Base-by-base conservation (phyloP, 164 flowering plant genomes). In the Dillenia turbinata region DNA sequence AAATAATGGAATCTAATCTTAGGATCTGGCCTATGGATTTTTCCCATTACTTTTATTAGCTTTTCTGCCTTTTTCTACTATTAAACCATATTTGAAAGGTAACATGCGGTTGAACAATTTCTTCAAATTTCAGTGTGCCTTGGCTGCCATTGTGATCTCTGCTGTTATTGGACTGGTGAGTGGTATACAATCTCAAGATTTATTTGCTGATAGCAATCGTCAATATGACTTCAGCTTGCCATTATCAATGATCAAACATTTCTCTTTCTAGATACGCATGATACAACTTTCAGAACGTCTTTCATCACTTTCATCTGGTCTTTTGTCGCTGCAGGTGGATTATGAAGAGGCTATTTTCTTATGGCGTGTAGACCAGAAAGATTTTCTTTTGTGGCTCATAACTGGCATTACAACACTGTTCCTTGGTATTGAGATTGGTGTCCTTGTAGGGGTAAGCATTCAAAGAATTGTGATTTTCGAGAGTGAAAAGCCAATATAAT, bases 341-440 rank as follows among this genome's bases (percentile, higher is more conserved):
- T 92, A 88, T 78, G 86, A 82, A n/a, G 96, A 92, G 79, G 97
- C 97, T 56, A 88, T 86, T 51, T 88, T 91, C 73, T 71, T 95
- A 62, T 95, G 99, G 99, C 84, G 78, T 77, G 90, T 86, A 15
- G 87, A 92, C 73, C 89, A 89, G 74, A 92, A 81, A 65, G 97
- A 95, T 75, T 92, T 95, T 77, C 78, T 89, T 69, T 92, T 95
- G 60, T 95, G 99, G 99, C 75, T 73, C 16, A 84, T 92, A 61
- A 94, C 99, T 45, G 67, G 75, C 60, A 52, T 68, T 10, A 72
- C 85, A 43, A 89, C 99, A 50, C 76, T 91, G 77, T 86, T 94
- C 74, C 79, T 94, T 60, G 96, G 99, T 51, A 91, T 94, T 64
- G 99, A 94, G 82, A 88, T 89, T 69, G 99, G 99, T 54, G 99